A percentile compares a stretch with the other conserved stretches of the same genome.
phyloP scores from a whole-genome alignment of 371 early-diverging fungal species.

The Cokeromyces recurvatus region DNA sequence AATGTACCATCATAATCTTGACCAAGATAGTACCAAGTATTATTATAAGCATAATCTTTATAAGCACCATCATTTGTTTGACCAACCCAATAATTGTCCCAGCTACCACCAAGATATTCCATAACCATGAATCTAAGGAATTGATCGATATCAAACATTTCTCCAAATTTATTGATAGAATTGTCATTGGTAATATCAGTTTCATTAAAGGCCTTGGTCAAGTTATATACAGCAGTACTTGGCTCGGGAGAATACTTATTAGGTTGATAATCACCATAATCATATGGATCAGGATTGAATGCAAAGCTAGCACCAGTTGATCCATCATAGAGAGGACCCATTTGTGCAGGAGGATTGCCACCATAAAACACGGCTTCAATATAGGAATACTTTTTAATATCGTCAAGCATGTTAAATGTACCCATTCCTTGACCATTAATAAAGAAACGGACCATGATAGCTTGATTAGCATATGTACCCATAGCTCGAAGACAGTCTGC shows the following conservation, averaged over 20 bases:
- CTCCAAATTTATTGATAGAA: constrained; percentile 27
- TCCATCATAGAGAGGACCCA: constrained; percentile 54
- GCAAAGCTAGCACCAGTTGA: constrained; percentile 46
- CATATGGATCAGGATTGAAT: constrained; percentile 13
- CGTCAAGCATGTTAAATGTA: constrained; percentile 54
- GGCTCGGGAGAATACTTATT: constrained; percentile 22
- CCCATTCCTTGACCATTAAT: constrained; percentile 51
- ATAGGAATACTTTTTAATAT: constrained; percentile 45
- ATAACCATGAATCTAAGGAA: constrained; percentile 57
- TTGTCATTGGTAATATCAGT: constrained; percentile 30
- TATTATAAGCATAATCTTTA: constrained; percentile 38
- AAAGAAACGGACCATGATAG: constrained; percentile 49
- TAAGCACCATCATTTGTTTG: constrained; percentile 55
- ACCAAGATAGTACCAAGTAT: constrained; percentile 46
- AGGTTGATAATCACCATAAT: constrained; percentile 30
- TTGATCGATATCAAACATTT: constrained; percentile 38
- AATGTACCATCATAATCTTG: constrained; percentile 56
- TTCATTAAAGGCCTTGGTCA: constrained; percentile 30
- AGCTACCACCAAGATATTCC: constrained; percentile 49
- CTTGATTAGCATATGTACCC: constrained; percentile 49
- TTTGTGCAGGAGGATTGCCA: constrained; percentile 38
- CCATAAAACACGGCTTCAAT: constrained; percentile 42
- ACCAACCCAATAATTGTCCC: constrained; percentile 55
- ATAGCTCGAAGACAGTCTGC: constrained; percentile 49
- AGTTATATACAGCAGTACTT: constrained; percentile 23